Evolutionary conservation across 2,329 filamentous ascomycete genomes (phyloP).

Genomic region (Dothideomycetes sp.): DNA sequence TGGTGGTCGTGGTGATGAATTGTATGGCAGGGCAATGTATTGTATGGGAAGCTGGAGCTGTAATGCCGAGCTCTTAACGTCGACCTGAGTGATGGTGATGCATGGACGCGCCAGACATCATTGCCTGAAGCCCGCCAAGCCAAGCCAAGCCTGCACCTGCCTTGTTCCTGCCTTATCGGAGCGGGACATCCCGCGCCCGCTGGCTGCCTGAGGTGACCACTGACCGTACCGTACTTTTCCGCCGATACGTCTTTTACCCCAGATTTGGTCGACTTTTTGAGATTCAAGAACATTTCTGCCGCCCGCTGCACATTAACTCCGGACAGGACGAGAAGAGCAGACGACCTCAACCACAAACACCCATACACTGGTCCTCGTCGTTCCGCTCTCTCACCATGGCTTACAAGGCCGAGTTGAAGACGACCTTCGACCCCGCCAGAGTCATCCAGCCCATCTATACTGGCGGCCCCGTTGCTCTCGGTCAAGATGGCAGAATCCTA

Average conservation of each 20-base stretch:
- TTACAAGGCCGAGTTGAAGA: constrained; percentile 55
- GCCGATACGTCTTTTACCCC: not conserved
- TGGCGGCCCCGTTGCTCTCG: constrained; percentile 75
- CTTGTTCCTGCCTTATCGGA: too few species aligned
- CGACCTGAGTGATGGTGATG: too few species aligned
- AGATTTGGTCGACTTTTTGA: not conserved
- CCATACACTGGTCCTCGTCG: too few species aligned
- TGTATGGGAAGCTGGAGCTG: too few species aligned
- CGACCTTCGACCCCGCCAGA: constrained; percentile 74
- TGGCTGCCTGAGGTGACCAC: too few species aligned
- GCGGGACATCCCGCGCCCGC: not conserved
- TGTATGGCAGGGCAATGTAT: constrained; percentile 32
- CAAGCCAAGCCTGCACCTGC: too few species aligned
- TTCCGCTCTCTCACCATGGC: too few species aligned
- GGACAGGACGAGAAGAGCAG: too few species aligned
- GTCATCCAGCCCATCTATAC: constrained; percentile 91
- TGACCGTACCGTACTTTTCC: too few species aligned
- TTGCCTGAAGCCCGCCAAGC: not conserved
- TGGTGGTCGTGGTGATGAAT: not conserved
- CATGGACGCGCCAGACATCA: constrained; percentile 8
- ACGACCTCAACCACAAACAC: too few species aligned
- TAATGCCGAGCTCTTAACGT: too few species aligned
- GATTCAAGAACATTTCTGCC: not conserved
- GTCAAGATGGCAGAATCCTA: constrained; percentile 68
- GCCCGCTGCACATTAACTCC: too few species aligned